These are phyloP conservation scores for Rhizomucor miehei DNA, from an alignment of 371 early-diverging fungal species.

Conservation along the genomic window DNA sequence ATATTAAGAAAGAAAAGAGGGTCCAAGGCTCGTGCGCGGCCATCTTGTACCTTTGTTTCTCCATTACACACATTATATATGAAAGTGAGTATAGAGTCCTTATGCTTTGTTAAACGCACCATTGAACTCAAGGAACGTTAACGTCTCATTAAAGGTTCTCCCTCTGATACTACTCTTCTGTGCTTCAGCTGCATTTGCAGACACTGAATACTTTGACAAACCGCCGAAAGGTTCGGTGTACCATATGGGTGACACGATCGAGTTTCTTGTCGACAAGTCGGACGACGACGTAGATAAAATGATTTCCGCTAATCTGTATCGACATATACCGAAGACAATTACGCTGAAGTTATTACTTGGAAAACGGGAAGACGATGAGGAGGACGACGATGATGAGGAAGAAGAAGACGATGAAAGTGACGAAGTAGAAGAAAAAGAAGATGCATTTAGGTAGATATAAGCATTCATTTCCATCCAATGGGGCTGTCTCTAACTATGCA, in stretches of 20 bases:
- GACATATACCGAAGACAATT: not conserved
- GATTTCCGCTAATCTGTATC: conserved; percentile 14
- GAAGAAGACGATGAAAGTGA: conserved; percentile 8
- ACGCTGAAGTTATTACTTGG: too few relatives aligned
- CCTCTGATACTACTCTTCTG: too few relatives aligned
- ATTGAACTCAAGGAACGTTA: too few relatives aligned
- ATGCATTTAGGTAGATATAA: not conserved
- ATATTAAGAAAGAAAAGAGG: too few relatives aligned
- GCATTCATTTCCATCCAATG: too few relatives aligned
- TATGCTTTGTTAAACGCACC: too few relatives aligned
- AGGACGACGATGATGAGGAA: conserved; percentile 1
- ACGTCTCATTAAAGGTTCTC: too few relatives aligned
- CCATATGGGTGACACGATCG: conserved; percentile 2
- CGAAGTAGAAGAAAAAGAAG: conserved; percentile 4
- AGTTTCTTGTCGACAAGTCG: conserved; percentile 16
- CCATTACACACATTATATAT: too few relatives aligned
- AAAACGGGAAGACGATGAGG: conserved; percentile 3
- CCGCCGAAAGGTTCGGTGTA: conserved; percentile 7
- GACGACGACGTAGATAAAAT: conserved; percentile 12
- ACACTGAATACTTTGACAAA: conserved; percentile 15
- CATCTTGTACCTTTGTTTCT: too few relatives aligned
- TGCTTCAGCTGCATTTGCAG: conserved; percentile 3
- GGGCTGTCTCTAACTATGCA: not conserved
- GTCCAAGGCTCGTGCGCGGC: too few relatives aligned
- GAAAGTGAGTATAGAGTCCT: too few relatives aligned